A percentile compares a stretch with the other conserved stretches of the same genome.
Conservation (phyloP, 306 rosid genomes). For the Castanea sativa region DNA sequence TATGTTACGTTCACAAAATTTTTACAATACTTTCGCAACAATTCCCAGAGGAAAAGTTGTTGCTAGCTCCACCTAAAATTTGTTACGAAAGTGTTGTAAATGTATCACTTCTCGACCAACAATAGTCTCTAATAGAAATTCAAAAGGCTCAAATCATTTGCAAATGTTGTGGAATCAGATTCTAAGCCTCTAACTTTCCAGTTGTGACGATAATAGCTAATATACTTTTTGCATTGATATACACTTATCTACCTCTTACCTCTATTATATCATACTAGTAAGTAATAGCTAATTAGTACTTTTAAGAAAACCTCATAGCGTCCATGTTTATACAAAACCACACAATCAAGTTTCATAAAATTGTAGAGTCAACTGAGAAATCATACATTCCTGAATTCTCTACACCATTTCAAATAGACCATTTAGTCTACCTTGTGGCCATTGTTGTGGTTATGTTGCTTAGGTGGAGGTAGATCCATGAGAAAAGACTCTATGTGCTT, state of each 20-base stretch:
- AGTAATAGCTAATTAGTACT: background rate
- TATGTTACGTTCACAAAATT: no score
- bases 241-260: no score
- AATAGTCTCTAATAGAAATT: background rate
- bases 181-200: background rate
- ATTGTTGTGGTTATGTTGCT: conserved; percentile 35
- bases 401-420: background rate
- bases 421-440: conserved; percentile 54
- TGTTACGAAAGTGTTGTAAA: no score
- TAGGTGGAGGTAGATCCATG: conserved; percentile 28
- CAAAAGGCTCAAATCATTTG: background rate
- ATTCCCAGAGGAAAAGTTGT: fast-evolving
- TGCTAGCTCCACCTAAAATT: no score
- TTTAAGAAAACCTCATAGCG: background rate
- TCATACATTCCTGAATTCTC: conserved; percentile 4
- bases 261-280: no score
- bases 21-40: no score
- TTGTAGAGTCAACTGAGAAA: background rate
- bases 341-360: background rate
- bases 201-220: background rate
- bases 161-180: background rate
- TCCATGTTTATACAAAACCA: background rate
- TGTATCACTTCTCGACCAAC: background rate
- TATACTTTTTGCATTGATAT: background rate
- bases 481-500: conserved; percentile 63